Evolutionary conservation across 2,329 filamentous ascomycete species (phyloP), one percentile per base, ranked within the genome.

Genomic region (Hypomyces perniciosus): DNA sequence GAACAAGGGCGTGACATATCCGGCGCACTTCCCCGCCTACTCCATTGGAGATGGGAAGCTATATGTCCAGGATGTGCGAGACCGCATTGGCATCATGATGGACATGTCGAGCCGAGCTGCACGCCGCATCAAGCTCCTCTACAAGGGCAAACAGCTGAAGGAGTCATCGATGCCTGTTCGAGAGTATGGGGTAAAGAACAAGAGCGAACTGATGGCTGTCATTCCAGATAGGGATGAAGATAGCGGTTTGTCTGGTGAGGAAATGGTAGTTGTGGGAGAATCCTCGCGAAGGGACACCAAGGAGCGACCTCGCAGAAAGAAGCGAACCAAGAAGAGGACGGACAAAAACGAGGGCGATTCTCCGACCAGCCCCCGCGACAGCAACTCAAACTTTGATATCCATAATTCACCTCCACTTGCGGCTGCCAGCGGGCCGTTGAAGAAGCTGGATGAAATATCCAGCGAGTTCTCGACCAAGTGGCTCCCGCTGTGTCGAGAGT

Each of bases 1-100:
- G 68, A 78, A 84, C 67, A 81, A 83, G 64, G 78, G 79, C 50
- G 72, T 80, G 49, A 81, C 79, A 43, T 86, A 87, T 61, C 79
- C 83, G 1, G 78, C 85, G 42, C 83, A 85, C 61, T 91, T 91
- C 61, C 85, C 88, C 0, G 84, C 84, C 9, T 88, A 85, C 66
- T 80, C 83, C 53, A 90, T 92, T 61, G 84, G 82, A 52, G 84
- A 88, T 63, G 86, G 86, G 43, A 84, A 86, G 62, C 71, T 91
- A 50, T 76, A 74, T 33, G 80, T 90, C 33, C 70, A 75, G 48
- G 84, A 88, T 59, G 75, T 91, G 31, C 78, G 80, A 51, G 76
- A 84, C 48, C 83, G 85, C n/a, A 80, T 83, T 5, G 82, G 80
- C 48, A 74, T 85, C 57, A 76, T 88, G 64, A 77, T 88, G 69